These are phyloP conservation scores for Sextonia rubra DNA, from an alignment of 164 flowering plant genomes.

Conservation along the genomic window DNA sequence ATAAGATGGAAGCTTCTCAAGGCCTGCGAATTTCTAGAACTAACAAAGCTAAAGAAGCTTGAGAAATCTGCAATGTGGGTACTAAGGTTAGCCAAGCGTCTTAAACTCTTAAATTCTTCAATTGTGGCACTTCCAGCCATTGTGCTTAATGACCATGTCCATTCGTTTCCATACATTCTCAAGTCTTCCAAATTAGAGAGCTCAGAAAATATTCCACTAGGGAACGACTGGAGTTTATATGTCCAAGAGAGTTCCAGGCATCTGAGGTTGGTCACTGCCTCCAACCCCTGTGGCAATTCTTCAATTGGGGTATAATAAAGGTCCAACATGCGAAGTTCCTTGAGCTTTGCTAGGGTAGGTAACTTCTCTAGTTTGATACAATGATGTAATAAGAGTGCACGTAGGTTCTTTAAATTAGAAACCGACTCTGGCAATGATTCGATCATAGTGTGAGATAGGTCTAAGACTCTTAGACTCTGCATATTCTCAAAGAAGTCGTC, in stretches of 20 bases:
- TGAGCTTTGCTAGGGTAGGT: slow-evolving; percentile 19
- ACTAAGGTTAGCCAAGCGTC: background rate
- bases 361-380: slow-evolving; percentile 8
- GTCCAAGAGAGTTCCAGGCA: slow-evolving; percentile 13
- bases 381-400: background rate
- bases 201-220: background rate
- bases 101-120: slow-evolving; percentile 6
- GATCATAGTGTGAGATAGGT: slow-evolving; percentile 20
- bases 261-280: slow-evolving; percentile 12
- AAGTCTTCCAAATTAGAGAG: slow-evolving; percentile 4
- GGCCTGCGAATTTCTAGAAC: background rate
- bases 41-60: background rate
- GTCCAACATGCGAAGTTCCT: slow-evolving; percentile 10
- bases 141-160: background rate
- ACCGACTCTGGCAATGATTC: slow-evolving; percentile 22
- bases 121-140: background rate
- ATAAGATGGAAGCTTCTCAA: slow-evolving; percentile 6
- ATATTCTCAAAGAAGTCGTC: slow-evolving; percentile 16
- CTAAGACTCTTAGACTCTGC: slow-evolving; percentile 20
- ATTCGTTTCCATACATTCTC: slow-evolving; percentile 1
- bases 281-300: slow-evolving; percentile 11
- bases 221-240: background rate
- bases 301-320: slow-evolving; percentile 1
- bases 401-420: slow-evolving; percentile 21
- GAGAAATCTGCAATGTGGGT: background rate